Evolutionary conservation across 129 eudicot genomes (phyloP), one percentile per base, ranked within the genome.

Genomic region (Centrapalus pauciflorus): DNA sequence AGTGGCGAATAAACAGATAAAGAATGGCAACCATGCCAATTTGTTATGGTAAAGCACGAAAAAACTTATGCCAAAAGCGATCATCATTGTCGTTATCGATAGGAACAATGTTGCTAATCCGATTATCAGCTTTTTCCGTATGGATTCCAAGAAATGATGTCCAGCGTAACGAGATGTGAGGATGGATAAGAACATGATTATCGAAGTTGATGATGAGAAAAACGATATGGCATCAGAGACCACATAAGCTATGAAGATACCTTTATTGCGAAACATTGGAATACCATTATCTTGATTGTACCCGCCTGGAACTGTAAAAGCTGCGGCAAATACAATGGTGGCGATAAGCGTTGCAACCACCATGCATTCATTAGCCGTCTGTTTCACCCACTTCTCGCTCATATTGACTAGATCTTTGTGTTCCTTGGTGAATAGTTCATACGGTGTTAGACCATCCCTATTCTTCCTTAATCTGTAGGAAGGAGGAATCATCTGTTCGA

Each of bases 251-350:
- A n/a, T 10, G 33, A 66, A 66, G 32, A 41, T 1, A 25, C 0
- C 55, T 21, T 23, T 5, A 23, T 11, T 30, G 23, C 13, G 3
- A 3, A 66, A 34, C 3, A 46, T 21, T 0, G 71, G 71, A 4
- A 50, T 21, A 1, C 71, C 71, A 34, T 21, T 6, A 3, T 50
- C 16, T 21, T 27, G 34, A 20, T 46, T 43, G 30, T n/a, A 41
- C 4, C 71, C 71, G 4, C 71, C 71, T 0, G 70, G 70, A 4
- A 65, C 14, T 8, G 55, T 65, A 11, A 65, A 33, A 21, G 35
- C 38, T 21, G 57, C 70, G 25, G 70, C 51, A 43, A 64, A 64
- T 1, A 43, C 57, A 3, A 64, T 30, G 34, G 70, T 64, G 49
- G 50, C 50, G 14, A 43, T n/a, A 43, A 43, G 50, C 14, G 50